Percentiles rank a stretch among this genome's conserved stretches.
phyloP scores from a whole-genome alignment of 805 yeast genomes.

The Hanseniaspora clermontiae region DNA sequence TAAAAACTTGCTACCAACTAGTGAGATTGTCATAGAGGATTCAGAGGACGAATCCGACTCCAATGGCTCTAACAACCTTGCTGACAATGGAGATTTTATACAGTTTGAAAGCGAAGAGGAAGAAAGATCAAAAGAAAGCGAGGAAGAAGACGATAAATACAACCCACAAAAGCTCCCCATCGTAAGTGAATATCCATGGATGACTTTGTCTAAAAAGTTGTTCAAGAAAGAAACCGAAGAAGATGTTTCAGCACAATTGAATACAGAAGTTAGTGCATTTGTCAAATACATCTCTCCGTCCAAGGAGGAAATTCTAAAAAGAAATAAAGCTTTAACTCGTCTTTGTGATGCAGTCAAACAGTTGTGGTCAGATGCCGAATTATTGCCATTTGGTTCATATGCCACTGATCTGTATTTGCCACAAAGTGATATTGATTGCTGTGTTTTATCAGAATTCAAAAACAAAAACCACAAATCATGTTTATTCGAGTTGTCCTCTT shows the following conservation, averaged over 20 bases:
- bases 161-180: slow-evolving; percentile 13
- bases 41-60: slow-evolving; percentile 5
- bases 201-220: slow-evolving; percentile 21
- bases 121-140: slow-evolving; percentile 14
- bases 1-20: slow-evolving; percentile 13
- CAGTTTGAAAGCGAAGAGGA: slow-evolving; percentile 29
- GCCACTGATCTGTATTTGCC: slow-evolving; percentile 90
- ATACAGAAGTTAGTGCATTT: slow-evolving; percentile 74
- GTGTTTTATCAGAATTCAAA: slow-evolving; percentile 51
- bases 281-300: slow-evolving; percentile 79
- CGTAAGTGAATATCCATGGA: slow-evolving; percentile 51
- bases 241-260: slow-evolving; percentile 77
- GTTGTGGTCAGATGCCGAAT: slow-evolving; percentile 68
- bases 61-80: slow-evolving; percentile 23
- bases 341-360: slow-evolving; percentile 40
- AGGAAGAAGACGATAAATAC: slow-evolving; percentile 14
- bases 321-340: slow-evolving; percentile 53
- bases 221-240: slow-evolving; percentile 31
- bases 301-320: slow-evolving; percentile 49
- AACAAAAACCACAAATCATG: slow-evolving; percentile 49
- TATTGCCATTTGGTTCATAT: slow-evolving; percentile 83
- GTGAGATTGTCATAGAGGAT: slow-evolving; percentile 13
- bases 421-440: slow-evolving; percentile 93
- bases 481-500: slow-evolving; percentile 60
- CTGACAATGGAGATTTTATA: slow-evolving; percentile 33